Evolutionary conservation across 2,329 filamentous ascomycete species (phyloP).

Genomic region (Hypoxylon sp.): DNA sequence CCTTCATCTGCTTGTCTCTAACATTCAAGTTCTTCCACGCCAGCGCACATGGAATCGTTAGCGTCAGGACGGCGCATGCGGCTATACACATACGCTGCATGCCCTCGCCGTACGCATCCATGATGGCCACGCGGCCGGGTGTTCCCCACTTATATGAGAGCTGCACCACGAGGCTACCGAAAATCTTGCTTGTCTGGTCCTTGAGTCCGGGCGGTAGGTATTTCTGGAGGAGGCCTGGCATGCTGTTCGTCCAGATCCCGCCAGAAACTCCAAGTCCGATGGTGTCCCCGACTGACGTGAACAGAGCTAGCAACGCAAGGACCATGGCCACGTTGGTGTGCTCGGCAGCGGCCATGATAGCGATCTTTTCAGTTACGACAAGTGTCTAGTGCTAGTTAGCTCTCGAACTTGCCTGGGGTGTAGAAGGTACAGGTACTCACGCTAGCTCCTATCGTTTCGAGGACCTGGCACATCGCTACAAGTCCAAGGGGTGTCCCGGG

Average conservation of each 20-base stretch:
- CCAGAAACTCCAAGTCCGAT: slow-evolving; percentile 69
- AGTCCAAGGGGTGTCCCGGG: slow-evolving; percentile 62
- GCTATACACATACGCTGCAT: slow-evolving; percentile 23
- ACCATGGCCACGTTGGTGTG: slow-evolving; percentile 67
- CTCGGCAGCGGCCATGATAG: slow-evolving; percentile 67
- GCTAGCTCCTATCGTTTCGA: slow-evolving; percentile 66
- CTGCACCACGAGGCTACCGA: slow-evolving; percentile 63
- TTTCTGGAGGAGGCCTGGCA: slow-evolving; percentile 61
- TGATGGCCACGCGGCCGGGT: slow-evolving; percentile 62
- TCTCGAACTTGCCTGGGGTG: not conserved
- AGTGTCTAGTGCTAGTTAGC: slow-evolving; percentile 52
- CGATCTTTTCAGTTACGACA: slow-evolving; percentile 67
- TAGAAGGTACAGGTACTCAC: not conserved
- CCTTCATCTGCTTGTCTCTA: slow-evolving; percentile 19
- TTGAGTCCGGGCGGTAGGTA: slow-evolving; percentile 59
- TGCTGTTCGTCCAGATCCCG: slow-evolving; percentile 69
- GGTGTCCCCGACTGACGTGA: slow-evolving; percentile 67
- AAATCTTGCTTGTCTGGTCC: slow-evolving; percentile 58
- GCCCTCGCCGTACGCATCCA: slow-evolving; percentile 63
- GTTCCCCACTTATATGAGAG: slow-evolving; percentile 61
- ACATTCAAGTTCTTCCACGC: slow-evolving; percentile 9
- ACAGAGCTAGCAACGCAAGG: slow-evolving; percentile 67
- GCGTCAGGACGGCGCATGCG: slow-evolving; percentile 4
- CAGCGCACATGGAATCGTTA: slow-evolving; percentile 5
- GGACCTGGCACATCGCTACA: slow-evolving; percentile 68